Base-by-base conservation (phyloP, 257 asterid genomes). In the Solanum microdontum region DNA sequence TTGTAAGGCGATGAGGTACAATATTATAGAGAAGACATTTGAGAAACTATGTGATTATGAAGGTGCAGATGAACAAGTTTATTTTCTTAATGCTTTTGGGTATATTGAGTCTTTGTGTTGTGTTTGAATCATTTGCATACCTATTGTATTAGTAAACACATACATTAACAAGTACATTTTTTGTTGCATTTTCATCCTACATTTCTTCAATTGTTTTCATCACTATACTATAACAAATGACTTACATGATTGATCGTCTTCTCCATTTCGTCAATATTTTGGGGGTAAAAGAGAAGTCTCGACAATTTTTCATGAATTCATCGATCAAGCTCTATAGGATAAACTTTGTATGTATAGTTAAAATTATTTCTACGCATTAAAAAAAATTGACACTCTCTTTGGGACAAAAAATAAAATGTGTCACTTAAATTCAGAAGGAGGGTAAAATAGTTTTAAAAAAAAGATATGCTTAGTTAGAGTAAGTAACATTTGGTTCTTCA, bases 31-130 rank as follows among this genome's bases (percentile, higher is more conserved):
- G 32, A 40, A 62, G 60, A 86, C 80, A 26, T 80, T 55, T 34
- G 76, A 82, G n/a, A 74, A 80, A 70, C 84, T 89, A 1, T 84
- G 87, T 87, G 92, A 90, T 70, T 83, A 89, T 82, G 91, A 82
- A 45, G 90, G 72, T 85, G 88, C 26, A 36, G 79, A 32, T 37
- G 88, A 79, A 62, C 88, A 79, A 12, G 40, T 55, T 30, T 45
- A 8, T 24, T 39, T 87, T 32, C 36, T 33, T 73, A 23, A 2
- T 4, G 84, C 70, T 70, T 70, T 88, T 17, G 85, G 88, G 48
- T 79, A 70, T 72, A 73, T 91, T 33, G 88, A 88, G 68, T 87
- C 90, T 66, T 87, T 89, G 32, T 82, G 75, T 37, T 82, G 84
- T 24, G 89, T 87, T 86, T 88, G 87, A 84, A 82, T 83, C 43